phyloP scores from a whole-genome alignment of 1,284 basidiomycete genomes.

The Dichomitus squalens region DNA sequence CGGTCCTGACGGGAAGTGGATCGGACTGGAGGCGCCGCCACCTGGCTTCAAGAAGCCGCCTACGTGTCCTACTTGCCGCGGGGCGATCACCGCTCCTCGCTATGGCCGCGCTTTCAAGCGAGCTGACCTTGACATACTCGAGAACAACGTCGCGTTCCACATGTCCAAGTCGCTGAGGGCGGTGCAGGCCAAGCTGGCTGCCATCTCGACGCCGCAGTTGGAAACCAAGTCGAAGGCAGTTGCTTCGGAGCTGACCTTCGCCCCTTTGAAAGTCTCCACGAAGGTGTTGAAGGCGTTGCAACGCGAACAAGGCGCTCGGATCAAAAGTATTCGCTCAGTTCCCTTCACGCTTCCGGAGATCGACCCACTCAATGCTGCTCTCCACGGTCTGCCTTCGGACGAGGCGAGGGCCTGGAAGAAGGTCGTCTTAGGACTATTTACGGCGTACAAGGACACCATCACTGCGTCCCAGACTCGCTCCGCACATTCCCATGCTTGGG shows the following conservation, averaged over 20 bases:
- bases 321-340: conserved; percentile 21
- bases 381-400: conserved; percentile 36
- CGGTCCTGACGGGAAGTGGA: conserved; percentile 39
- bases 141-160: conserved; percentile 57
- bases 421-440: conserved; percentile 33
- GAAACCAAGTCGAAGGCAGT: neutral
- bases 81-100: conserved; percentile 51
- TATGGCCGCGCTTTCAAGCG: conserved; percentile 66
- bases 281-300: conserved; percentile 16
- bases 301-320: conserved; percentile 7
- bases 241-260: neutral
- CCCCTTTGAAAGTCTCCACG: conserved; percentile 9
- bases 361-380: conserved; percentile 15
- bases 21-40: conserved; percentile 43
- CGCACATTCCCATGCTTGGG: conserved; percentile 54
- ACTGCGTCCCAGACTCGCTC: conserved; percentile 45
- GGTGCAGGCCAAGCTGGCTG: conserved; percentile 31
- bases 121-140: conserved; percentile 62
- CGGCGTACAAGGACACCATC: conserved; percentile 39
- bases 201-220: conserved; percentile 7
- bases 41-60: conserved; percentile 47
- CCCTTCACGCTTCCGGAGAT: conserved; percentile 20
- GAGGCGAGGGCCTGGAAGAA: conserved; percentile 41
- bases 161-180: conserved; percentile 47
- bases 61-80: conserved; percentile 57